These are phyloP conservation scores for Penicillium brevicompactum DNA, from an alignment of 2,329 filamentous ascomycete genomes.

Conservation along the genomic window DNA sequence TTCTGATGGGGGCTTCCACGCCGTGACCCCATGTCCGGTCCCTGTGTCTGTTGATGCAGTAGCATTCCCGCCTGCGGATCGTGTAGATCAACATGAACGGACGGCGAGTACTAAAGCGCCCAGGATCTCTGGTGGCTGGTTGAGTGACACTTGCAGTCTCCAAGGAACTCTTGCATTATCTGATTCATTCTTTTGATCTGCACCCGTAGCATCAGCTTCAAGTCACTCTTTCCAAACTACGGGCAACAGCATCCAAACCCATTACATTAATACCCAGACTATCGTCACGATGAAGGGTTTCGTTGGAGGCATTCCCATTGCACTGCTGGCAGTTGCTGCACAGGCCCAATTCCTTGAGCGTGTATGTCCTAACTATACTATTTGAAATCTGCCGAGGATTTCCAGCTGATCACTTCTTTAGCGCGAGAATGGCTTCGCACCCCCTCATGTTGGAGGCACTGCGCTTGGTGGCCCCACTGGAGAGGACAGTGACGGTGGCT, in stretches of 20 bases:
- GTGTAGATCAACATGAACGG: constrained; percentile 19
- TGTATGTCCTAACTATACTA: constrained; percentile 7
- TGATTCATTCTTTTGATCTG: constrained; percentile 23
- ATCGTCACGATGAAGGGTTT: constrained; percentile 38
- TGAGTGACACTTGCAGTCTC: neutral
- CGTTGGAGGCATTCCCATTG: constrained; percentile 37
- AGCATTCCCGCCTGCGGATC: constrained; percentile 19
- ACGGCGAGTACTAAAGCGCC: constrained; percentile 23
- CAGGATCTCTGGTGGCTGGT: constrained; percentile 6
- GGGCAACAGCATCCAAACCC: constrained; percentile 1
- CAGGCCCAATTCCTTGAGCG: constrained; percentile 27
- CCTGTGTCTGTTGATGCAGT: constrained; percentile 1
- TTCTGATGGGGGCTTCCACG: constrained; percentile 17
- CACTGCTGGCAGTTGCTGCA: constrained; percentile 36
- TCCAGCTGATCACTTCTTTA: neutral
- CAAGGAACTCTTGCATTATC: constrained; percentile 11
- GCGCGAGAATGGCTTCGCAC: constrained; percentile 8
- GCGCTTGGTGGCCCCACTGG: constrained; percentile 27
- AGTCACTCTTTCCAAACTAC: constrained; percentile 23
- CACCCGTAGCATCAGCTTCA: constrained; percentile 11
- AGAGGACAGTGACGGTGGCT: constrained; percentile 18
- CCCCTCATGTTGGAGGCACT: constrained; percentile 13
- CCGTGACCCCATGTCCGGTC: neutral
- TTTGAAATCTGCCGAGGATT: too few relatives aligned
- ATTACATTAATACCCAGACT: constrained; percentile 13